A percentile compares a stretch with the other conserved stretches of the same genome.
These are phyloP conservation scores for Clonostachys rhizophaga DNA, from an alignment of 2,329 filamentous ascomycete genomes.

Conservation along the genomic window DNA sequence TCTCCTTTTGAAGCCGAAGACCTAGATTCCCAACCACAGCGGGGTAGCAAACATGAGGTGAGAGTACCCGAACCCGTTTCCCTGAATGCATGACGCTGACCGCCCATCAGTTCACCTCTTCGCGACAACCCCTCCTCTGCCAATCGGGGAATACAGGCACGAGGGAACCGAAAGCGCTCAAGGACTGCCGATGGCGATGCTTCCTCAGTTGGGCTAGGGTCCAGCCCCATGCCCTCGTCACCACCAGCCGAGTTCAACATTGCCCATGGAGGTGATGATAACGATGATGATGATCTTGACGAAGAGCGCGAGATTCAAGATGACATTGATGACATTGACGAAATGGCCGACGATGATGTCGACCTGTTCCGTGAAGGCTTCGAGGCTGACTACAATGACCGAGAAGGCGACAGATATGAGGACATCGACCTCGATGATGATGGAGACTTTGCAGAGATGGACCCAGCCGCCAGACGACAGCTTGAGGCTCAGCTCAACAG, in stretches of 20 bases:
- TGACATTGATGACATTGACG: constrained; percentile 73
- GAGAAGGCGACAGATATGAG: constrained; percentile 66
- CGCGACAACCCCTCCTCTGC: constrained; percentile 76
- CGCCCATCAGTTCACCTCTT: constrained; percentile 66
- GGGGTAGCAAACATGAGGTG: too few species aligned
- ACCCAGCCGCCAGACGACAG: constrained; percentile 59
- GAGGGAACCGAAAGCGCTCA: constrained; percentile 49
- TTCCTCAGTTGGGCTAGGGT: constrained; percentile 46
- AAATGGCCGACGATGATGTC: constrained; percentile 76
- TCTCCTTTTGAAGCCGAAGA: too few species aligned
- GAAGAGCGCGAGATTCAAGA: constrained; percentile 69
- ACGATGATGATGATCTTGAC: constrained; percentile 65
- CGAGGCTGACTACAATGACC: constrained; percentile 64
- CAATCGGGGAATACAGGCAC: constrained; percentile 63
- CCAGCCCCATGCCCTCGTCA: constrained; percentile 63
- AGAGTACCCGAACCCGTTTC: too few species aligned
- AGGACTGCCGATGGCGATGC: constrained; percentile 49
- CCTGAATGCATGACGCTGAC: constrained; percentile 1
- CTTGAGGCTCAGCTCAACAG: constrained; percentile 71
- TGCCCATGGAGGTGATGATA: constrained; percentile 62
- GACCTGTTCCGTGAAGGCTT: constrained; percentile 73
- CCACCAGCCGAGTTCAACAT: constrained; percentile 57
- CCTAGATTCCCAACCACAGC: too few species aligned
- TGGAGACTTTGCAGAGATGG: constrained; percentile 67
- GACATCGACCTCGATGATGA: constrained; percentile 73